phyloP scores from a whole-genome alignment of 2,329 filamentous ascomycete species.

The Trichophyton verrucosum region DNA sequence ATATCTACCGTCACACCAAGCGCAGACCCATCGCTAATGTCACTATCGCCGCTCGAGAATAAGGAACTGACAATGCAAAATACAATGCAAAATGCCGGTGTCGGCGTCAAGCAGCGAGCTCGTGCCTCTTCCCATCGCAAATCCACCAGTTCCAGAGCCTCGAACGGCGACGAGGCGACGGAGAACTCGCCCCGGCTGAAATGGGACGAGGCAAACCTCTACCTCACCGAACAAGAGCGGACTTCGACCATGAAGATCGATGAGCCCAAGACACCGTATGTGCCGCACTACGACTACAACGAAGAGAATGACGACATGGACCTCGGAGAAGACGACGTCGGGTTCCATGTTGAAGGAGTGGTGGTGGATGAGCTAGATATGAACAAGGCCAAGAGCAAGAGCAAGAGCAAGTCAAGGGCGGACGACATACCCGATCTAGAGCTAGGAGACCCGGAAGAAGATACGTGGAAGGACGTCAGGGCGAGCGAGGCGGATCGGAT shows the following conservation, averaged over 20 bases:
- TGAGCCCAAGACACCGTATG: constrained; percentile 96
- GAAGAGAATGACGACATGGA: constrained; percentile 65
- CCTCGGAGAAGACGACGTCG: constrained; percentile 25
- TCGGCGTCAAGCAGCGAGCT: constrained; percentile 45
- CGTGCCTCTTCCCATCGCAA: constrained; percentile 55
- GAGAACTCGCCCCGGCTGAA: constrained; percentile 66
- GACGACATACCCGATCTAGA: constrained; percentile 77
- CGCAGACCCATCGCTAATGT: constrained; percentile 5
- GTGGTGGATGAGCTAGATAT: constrained; percentile 56
- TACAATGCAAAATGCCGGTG: constrained; percentile 86
- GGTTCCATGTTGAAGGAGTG: constrained; percentile 57
- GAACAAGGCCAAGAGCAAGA: constrained; percentile 21
- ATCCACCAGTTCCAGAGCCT: constrained; percentile 39
- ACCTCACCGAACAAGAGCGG: constrained; percentile 91
- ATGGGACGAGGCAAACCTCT: constrained; percentile 98
- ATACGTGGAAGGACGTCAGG: constrained; percentile 21
- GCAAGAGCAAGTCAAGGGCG: constrained; percentile 23
- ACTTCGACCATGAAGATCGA: constrained; percentile 97
- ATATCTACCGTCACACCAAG: constrained; percentile 25
- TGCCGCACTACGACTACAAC: constrained; percentile 75
- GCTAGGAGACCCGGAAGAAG: constrained; percentile 79
- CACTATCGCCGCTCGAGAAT: constrained; percentile 37
- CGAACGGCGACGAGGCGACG: constrained; percentile 38
- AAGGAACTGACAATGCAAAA: constrained; percentile 91
- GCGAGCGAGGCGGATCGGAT: constrained; percentile 34